Base-by-base conservation (phyloP, 2,329 filamentous ascomycete genomes). In the Fusarium sp. region DNA sequence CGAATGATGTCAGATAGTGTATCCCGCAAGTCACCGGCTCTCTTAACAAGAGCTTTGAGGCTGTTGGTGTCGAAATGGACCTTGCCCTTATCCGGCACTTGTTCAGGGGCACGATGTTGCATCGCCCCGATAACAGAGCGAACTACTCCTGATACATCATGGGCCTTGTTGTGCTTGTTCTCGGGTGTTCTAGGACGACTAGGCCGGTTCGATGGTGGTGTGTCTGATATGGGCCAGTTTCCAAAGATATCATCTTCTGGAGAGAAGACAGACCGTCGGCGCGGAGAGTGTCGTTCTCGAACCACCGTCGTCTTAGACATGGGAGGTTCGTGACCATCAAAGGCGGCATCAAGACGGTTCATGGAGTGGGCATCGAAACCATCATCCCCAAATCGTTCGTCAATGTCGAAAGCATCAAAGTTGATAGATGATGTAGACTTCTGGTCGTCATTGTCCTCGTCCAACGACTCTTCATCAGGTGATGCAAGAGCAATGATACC, bases 401-500 rank as follows among this genome's bases (percentile, higher is more conserved):
- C 83, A 8, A 81, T 77, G n/a, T 80, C 61, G 70, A 79, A 66
- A 68, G 76, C 69, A 45, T 84, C 80, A n/a, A 82, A 79, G 32
- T 84, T 81, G 22, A 80, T 75, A 1, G 81, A 81, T 16, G 79
- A 79, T 9, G 78, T 77, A 5, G 80, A 79, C n/a, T 79, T 78
- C 20, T 79, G 77, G 29, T 81, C 79, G 8, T 79, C 79, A 15
- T 80, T 54, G 42, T 76, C 70, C 18, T 79, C 78, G 15, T 83
- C 82, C 8, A 81, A 73, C 32, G 85, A 83, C 50, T 91, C 89
- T 50, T 87, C 85, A 66, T 91, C 89, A 3, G 90, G 89, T 3
- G 89, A 91, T 47, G 93, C 93, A n/a, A 97, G 83, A 34, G 92
- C 91, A 77, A 97, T 96, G 80, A 97, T 95, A 16, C 92, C 92